Evolutionary conservation across 768 basidiomycete genomes (phyloP).

Genomic region (Russula brevipes): DNA sequence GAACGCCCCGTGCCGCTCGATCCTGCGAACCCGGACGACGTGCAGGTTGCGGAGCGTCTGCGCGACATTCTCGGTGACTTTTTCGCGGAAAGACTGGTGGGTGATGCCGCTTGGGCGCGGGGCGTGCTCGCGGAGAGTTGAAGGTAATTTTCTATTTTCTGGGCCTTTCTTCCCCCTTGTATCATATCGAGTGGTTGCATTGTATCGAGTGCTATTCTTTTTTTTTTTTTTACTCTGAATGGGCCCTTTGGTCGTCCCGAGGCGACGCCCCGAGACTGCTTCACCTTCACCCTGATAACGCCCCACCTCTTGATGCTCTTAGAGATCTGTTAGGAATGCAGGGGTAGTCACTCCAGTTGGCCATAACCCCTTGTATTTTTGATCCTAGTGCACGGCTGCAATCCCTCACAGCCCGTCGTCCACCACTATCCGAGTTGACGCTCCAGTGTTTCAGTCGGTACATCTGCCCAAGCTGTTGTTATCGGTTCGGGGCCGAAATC

Average conservation of each 20-base stretch:
- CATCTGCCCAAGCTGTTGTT: background rate
- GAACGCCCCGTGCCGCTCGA: constrained; percentile 58
- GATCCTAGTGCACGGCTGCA: background rate
- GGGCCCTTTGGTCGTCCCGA: background rate
- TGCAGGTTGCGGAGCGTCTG: constrained; percentile 42
- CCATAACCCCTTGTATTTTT: background rate
- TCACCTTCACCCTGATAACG: background rate
- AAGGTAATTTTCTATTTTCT: background rate
- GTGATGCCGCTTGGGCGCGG: constrained; percentile 61
- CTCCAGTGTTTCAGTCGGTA: background rate
- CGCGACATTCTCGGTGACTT: constrained; percentile 53
- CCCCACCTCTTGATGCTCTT: background rate
- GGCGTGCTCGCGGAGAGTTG: constrained; percentile 41
- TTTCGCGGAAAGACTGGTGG: constrained; percentile 51
- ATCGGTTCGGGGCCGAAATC: background rate
- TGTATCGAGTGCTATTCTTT: constrained; percentile 6
- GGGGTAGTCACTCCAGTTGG: background rate
- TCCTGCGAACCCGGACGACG: constrained; percentile 43
- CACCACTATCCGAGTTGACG: background rate
- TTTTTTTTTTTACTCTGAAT: background rate
- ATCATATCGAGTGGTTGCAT: constrained; percentile 6
- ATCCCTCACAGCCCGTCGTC: background rate
- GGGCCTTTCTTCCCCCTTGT: background rate
- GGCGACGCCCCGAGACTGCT: background rate
- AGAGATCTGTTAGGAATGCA: background rate